Conservation (phyloP, 805 yeast genomes). For the Candida qinlingensis region DNA sequence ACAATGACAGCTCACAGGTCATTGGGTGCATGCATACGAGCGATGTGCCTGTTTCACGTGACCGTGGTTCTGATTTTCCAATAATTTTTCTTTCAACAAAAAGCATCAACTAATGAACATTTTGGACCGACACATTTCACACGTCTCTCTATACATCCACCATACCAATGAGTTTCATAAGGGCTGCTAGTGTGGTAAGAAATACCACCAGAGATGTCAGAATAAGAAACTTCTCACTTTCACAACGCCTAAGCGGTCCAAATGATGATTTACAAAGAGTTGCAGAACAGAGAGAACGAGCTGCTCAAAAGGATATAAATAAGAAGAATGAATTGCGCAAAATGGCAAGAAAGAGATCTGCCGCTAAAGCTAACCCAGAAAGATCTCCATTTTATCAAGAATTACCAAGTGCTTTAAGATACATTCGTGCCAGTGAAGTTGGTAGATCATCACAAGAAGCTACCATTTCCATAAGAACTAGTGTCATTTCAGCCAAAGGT, state of each 20-base stretch:
- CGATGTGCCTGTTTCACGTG: neutral
- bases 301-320: constrained; percentile 20
- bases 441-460: constrained; percentile 74
- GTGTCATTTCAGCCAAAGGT: constrained; percentile 70
- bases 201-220: neutral
- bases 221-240: constrained; percentile 15
- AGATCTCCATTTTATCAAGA: constrained; percentile 62
- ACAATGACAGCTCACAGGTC: too few species aligned
- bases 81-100: neutral
- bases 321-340: constrained; percentile 32
- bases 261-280: constrained; percentile 24
- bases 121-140: too few species aligned
- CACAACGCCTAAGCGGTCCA: constrained; percentile 15
- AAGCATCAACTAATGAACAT: neutral
- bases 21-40: too few species aligned
- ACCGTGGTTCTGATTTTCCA: neutral
- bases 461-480: constrained; percentile 60
- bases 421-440: constrained; percentile 83
- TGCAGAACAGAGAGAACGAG: constrained; percentile 27
- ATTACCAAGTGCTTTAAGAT: constrained; percentile 67
- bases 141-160: neutral
- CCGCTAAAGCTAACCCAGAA: constrained; percentile 40
- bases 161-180: neutral
- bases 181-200: neutral
- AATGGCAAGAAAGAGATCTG: constrained; percentile 30